These are phyloP conservation scores for Isoetes engelmannii DNA, from an alignment of 83 land plant genomes.

Conservation along the genomic window DNA sequence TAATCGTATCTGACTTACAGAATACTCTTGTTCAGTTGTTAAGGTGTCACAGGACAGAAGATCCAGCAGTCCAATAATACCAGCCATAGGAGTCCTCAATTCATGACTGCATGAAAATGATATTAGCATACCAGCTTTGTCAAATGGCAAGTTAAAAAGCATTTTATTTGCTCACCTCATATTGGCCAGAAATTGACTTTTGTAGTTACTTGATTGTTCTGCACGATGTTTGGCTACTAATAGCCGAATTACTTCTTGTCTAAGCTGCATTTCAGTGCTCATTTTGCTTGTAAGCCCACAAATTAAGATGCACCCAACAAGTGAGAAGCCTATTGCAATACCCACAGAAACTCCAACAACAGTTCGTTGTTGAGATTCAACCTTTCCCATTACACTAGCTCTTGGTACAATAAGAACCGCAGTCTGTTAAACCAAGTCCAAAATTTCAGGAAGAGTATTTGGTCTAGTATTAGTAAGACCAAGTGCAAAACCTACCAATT, in stretches of 20 bases:
- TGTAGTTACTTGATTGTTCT: slow-evolving; percentile 9
- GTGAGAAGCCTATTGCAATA: slow-evolving; percentile 5
- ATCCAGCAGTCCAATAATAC: slow-evolving; percentile 33
- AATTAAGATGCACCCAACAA: slow-evolving; percentile 8
- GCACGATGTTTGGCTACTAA: slow-evolving; percentile 12
- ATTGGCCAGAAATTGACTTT: slow-evolving; percentile 15
- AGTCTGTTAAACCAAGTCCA: slow-evolving; percentile 9
- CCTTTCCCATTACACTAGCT: slow-evolving; percentile 6
- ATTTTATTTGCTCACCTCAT: slow-evolving; percentile 9
- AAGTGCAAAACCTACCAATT: neutral
- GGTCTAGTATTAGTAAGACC: neutral
- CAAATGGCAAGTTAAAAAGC: too few species aligned
- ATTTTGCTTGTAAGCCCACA: slow-evolving; percentile 12
- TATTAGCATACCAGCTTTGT: neutral
- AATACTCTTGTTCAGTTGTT: slow-evolving; percentile 19
- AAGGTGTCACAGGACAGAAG: slow-evolving; percentile 23
- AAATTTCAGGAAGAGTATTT: neutral
- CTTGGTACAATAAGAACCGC: slow-evolving; percentile 11
- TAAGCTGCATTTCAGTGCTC: slow-evolving; percentile 16
- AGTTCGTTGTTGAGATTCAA: neutral
- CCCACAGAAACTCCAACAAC: slow-evolving; percentile 13
- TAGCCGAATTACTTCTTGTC: slow-evolving; percentile 8
- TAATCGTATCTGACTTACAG: slow-evolving; percentile 28
- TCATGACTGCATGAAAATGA: slow-evolving; percentile 25
- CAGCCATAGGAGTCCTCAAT: slow-evolving; percentile 33